phyloP scores from a whole-genome alignment of 345 rosid genomes.

The Syzygium oleosum region DNA sequence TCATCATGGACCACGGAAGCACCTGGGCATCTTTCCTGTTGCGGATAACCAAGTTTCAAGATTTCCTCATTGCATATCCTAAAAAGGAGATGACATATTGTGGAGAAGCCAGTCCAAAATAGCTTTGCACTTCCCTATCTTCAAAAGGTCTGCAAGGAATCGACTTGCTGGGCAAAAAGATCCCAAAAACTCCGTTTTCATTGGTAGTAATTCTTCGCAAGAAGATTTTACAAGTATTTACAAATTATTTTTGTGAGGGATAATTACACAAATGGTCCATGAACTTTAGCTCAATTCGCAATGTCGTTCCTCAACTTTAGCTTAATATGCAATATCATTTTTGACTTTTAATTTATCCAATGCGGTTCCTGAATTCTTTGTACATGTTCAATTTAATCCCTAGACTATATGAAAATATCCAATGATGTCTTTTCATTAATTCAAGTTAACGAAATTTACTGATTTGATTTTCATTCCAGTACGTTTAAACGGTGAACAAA shows the following conservation, averaged over 20 bases:
- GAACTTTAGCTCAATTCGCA: background rate
- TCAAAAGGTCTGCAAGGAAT: background rate
- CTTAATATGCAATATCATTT: background rate
- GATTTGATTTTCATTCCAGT: background rate
- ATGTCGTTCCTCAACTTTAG: background rate
- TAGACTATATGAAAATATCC: too few relatives aligned
- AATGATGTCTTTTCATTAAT: background rate
- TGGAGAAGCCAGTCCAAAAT: background rate
- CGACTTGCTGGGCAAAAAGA: background rate
- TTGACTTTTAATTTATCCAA: background rate
- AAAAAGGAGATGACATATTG: background rate
- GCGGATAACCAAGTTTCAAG: background rate
- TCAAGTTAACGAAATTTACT: background rate
- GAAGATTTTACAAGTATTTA: background rate
- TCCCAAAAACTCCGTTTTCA: background rate
- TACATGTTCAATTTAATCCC: background rate
- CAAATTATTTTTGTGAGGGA: too few relatives aligned
- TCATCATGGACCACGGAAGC: background rate
- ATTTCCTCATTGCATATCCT: background rate
- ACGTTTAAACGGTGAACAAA: background rate
- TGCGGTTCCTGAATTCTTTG: rapidly evolving
- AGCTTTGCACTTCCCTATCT: background rate
- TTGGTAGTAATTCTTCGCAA: background rate
- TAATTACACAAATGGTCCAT: too few relatives aligned
- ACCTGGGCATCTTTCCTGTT: background rate